Evolutionary conservation across 345 rosid genomes (phyloP).

Genomic region (Angophora floribunda): DNA sequence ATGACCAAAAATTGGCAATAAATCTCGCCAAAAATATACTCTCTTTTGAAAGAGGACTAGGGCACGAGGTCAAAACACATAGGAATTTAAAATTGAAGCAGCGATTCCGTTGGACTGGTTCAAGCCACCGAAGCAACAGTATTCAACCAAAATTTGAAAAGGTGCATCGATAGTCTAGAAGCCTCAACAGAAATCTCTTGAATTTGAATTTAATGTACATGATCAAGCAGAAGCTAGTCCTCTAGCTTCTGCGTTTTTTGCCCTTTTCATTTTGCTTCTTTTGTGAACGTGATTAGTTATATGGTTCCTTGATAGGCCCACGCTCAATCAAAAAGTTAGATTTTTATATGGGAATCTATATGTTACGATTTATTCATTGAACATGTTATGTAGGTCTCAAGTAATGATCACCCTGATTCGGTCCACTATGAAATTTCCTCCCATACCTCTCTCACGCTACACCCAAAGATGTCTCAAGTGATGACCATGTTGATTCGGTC

Average conservation of each 20-base stretch:
- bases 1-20: too few relatives aligned
- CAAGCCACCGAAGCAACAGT: not conserved
- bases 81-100: not conserved
- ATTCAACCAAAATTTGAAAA: not conserved
- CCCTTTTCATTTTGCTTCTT: not conserved
- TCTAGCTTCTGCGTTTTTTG: not conserved
- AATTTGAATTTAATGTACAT: not conserved
- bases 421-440: not conserved
- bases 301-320: not conserved
- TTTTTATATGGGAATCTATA: not conserved
- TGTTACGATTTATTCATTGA: not conserved
- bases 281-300: not conserved
- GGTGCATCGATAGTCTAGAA: not conserved
- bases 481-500: too few relatives aligned
- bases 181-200: not conserved
- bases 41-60: too few relatives aligned
- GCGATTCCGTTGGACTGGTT: not conserved
- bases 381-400: not conserved
- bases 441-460: not conserved
- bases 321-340: not conserved
- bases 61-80: too few relatives aligned
- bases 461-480: too few relatives aligned
- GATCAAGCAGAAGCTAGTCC: not conserved
- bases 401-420: not conserved
- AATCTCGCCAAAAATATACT: too few relatives aligned